Conservation (phyloP, 176 grass and related monocot species). For the Juncus inflexus region DNA sequence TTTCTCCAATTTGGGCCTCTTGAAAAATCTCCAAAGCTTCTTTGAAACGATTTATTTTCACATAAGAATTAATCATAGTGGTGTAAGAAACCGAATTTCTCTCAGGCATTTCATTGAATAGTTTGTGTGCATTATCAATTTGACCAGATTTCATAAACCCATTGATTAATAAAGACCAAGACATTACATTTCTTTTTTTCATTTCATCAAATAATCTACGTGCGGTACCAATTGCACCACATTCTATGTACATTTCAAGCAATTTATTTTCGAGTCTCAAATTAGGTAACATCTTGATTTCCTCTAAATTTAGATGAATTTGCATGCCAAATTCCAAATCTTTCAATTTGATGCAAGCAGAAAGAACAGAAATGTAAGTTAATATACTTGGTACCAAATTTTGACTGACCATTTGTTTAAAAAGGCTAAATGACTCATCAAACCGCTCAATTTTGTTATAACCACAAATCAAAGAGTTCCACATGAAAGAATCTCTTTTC, state of each 20-base stretch:
- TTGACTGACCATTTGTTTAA: constrained; percentile 46
- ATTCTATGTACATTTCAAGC: constrained; percentile 63
- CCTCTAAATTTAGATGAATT: constrained; percentile 42
- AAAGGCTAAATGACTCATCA: constrained; percentile 32
- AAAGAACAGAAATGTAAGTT: constrained; percentile 64
- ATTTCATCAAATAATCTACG: constrained; percentile 53
- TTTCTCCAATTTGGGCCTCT: constrained; percentile 42
- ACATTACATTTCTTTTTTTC: constrained; percentile 38
- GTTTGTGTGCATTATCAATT: constrained; percentile 37
- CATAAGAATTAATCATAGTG: constrained; percentile 69
- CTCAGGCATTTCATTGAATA: constrained; percentile 69
- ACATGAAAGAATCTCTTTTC: constrained; percentile 17
- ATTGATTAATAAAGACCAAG: constrained; percentile 66
- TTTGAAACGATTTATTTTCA: constrained; percentile 36
- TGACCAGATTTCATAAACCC: constrained; percentile 39
- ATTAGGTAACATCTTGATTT: constrained; percentile 36
- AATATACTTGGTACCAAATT: constrained; percentile 24
- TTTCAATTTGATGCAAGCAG: constrained; percentile 39
- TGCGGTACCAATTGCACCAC: constrained; percentile 46
- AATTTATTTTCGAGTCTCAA: constrained; percentile 58
- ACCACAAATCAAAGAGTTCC: constrained; percentile 72
- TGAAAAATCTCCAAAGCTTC: constrained; percentile 63
- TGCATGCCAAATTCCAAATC: constrained; percentile 47
- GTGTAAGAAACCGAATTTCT: constrained; percentile 60
- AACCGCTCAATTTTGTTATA: constrained; percentile 37